Conservation (phyloP, 176 grass and related monocot species). For the Lolium multiflorum region DNA sequence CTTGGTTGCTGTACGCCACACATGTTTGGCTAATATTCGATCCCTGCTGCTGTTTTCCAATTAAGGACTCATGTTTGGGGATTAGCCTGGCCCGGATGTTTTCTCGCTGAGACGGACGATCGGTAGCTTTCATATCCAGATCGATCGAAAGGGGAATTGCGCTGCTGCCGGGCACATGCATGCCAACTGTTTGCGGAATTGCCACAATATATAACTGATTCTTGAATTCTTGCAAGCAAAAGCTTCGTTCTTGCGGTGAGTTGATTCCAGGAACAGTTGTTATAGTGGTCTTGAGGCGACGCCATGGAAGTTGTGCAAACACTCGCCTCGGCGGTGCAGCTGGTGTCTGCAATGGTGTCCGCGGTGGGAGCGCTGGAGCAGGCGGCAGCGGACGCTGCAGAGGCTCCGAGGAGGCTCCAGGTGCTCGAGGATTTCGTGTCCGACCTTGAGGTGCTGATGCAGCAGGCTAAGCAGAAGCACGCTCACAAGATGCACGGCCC, state of each 20-base stretch:
- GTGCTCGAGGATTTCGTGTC: constrained; percentile 67
- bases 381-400: constrained; percentile 50
- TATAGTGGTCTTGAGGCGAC: background rate
- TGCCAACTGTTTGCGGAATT: constrained; percentile 35
- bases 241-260: background rate
- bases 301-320: constrained; percentile 56
- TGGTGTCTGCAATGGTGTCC: constrained; percentile 66
- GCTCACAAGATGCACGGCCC: constrained; percentile 57
- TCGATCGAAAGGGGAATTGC: background rate
- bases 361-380: constrained; percentile 63
- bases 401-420: constrained; percentile 66
- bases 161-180: background rate
- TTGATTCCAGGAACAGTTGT: background rate
- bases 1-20: background rate
- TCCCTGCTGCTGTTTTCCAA: background rate
- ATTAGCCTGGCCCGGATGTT: background rate
- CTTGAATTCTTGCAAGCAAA: constrained; percentile 16
- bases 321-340: constrained; percentile 64
- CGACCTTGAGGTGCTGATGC: constrained; percentile 55
- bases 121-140: background rate
- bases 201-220: background rate
- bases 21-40: background rate
- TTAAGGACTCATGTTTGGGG: background rate
- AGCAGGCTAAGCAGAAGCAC: constrained; percentile 55
- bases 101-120: background rate